phyloP scores from a whole-genome alignment of 257 asterid species.

The Gentiana dahurica region DNA sequence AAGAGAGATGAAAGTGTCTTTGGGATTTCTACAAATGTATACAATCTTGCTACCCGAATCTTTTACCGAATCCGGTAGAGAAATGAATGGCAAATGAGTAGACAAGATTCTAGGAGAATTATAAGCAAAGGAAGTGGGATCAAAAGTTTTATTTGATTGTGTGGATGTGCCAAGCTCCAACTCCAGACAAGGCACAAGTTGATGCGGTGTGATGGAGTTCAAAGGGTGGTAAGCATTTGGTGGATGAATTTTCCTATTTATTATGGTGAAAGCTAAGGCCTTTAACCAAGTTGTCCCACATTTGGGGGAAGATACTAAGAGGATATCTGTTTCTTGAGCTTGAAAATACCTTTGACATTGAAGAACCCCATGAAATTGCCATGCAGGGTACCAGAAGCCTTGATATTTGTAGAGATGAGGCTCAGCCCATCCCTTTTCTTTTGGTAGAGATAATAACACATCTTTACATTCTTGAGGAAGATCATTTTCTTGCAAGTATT shows the following conservation, averaged over 20 bases:
- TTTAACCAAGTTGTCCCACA: constrained; percentile 22
- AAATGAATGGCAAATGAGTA: constrained; percentile 10
- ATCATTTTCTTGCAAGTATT: constrained; percentile 3
- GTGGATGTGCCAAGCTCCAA: constrained; percentile 2
- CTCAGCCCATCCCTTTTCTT: constrained; percentile 13
- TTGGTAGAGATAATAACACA: constrained; percentile 11
- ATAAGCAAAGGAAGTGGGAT: not conserved
- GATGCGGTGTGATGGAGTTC: constrained; percentile 11
- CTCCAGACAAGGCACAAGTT: constrained; percentile 14
- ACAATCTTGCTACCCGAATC: constrained; percentile 2
- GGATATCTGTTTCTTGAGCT: constrained; percentile 15
- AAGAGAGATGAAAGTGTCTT: constrained; percentile 10
- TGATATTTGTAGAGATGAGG: constrained; percentile 15
- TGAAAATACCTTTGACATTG: constrained; percentile 9
- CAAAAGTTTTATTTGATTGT: not conserved
- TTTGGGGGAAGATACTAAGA: constrained; percentile 19
- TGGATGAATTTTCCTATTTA: constrained; percentile 2
- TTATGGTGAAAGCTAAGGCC: constrained; percentile 5
- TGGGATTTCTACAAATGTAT: constrained; percentile 7
- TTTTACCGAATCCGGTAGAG: not conserved
- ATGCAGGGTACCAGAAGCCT: constrained; percentile 14
- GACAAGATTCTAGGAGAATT: constrained; percentile 5
- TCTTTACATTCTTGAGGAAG: constrained; percentile 4
- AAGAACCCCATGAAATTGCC: constrained; percentile 12
- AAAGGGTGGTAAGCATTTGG: constrained; percentile 9